phyloP scores from a whole-genome alignment of 495 filamentous ascomycete genomes.

The Penicillium salamii region DNA sequence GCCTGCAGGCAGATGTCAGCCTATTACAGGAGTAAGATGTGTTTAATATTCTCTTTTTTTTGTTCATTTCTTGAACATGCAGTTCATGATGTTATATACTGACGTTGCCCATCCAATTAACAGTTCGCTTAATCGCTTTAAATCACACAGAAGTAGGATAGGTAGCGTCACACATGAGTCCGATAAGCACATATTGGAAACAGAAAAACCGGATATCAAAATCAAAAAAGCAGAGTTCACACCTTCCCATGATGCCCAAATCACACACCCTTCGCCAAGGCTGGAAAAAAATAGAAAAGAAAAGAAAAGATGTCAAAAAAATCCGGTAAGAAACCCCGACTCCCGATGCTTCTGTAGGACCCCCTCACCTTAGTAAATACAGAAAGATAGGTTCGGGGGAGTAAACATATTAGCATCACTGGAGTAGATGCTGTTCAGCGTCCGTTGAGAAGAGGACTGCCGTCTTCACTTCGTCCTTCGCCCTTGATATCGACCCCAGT shows the following conservation, averaged over 20 bases:
- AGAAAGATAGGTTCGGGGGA: neutral
- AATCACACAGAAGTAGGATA: slow-evolving; percentile 20
- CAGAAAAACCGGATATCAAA: slow-evolving; percentile 12
- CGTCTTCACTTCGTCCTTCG: slow-evolving; percentile 25
- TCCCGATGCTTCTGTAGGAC: slow-evolving; percentile 19
- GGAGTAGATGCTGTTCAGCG: slow-evolving; percentile 14
- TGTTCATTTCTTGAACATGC: too few species aligned
- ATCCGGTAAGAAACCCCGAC: slow-evolving; percentile 11
- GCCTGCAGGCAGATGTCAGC: too few species aligned
- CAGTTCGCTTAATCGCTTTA: slow-evolving; percentile 19
- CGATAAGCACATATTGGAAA: slow-evolving; percentile 18
- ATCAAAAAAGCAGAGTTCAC: slow-evolving; percentile 14
- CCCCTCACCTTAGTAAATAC: slow-evolving; percentile 12
- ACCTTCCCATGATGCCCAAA: slow-evolving; percentile 14
- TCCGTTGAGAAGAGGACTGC: slow-evolving; percentile 24
- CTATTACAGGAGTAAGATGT: too few species aligned
- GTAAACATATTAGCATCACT: slow-evolving; percentile 1
- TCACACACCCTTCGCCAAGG: slow-evolving; percentile 16
- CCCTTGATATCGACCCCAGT: slow-evolving; percentile 13
- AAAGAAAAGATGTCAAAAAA: slow-evolving; percentile 15
- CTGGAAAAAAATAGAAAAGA: slow-evolving; percentile 17
- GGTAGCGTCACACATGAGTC: slow-evolving; percentile 33
- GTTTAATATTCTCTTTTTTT: too few species aligned
- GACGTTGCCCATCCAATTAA: slow-evolving; percentile 17
- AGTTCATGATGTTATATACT: slow-evolving; percentile 7